Conservation (phyloP, 2,329 filamentous ascomycete species). For the Mycosphaerella arachidis region DNA sequence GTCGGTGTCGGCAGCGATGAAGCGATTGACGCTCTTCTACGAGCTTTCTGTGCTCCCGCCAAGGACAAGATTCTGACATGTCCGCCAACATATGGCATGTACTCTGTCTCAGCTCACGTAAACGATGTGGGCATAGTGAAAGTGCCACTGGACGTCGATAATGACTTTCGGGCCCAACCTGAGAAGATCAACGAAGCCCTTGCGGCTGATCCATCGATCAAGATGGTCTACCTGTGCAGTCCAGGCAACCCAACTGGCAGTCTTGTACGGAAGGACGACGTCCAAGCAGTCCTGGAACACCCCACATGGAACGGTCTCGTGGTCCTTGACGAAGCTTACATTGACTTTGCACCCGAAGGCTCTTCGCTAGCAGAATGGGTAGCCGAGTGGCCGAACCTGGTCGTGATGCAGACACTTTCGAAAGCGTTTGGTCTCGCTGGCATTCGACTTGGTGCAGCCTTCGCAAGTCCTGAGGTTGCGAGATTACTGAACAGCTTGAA, state of each 20-base stretch:
- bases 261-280: slow-evolving; percentile 68
- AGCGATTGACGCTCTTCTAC: slow-evolving; percentile 88
- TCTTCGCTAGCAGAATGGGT: slow-evolving; percentile 89
- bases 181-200: slow-evolving; percentile 64
- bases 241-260: slow-evolving; percentile 91
- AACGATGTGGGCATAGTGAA: slow-evolving; percentile 86
- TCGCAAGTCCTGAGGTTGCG: slow-evolving; percentile 70
- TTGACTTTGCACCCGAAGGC: slow-evolving; percentile 81
- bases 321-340: slow-evolving; percentile 90
- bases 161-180: slow-evolving; percentile 70
- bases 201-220: slow-evolving; percentile 62
- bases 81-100: slow-evolving; percentile 98
- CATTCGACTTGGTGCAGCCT: slow-evolving; percentile 83
- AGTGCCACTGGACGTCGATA: slow-evolving; percentile 71
- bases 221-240: slow-evolving; percentile 87
- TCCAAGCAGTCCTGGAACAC: slow-evolving; percentile 72
- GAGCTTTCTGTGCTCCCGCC: slow-evolving; percentile 86
- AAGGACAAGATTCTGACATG: slow-evolving; percentile 89
- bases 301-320: slow-evolving; percentile 93
- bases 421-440: slow-evolving; percentile 96
- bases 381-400: slow-evolving; percentile 85
- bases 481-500: slow-evolving; percentile 83
- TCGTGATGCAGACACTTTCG: slow-evolving; percentile 97
- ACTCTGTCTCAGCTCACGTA: slow-evolving; percentile 85
- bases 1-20: slow-evolving; percentile 95